These are phyloP conservation scores for Scedosporium apiospermum DNA, from an alignment of 2,329 filamentous ascomycete genomes.

Conservation along the genomic window DNA sequence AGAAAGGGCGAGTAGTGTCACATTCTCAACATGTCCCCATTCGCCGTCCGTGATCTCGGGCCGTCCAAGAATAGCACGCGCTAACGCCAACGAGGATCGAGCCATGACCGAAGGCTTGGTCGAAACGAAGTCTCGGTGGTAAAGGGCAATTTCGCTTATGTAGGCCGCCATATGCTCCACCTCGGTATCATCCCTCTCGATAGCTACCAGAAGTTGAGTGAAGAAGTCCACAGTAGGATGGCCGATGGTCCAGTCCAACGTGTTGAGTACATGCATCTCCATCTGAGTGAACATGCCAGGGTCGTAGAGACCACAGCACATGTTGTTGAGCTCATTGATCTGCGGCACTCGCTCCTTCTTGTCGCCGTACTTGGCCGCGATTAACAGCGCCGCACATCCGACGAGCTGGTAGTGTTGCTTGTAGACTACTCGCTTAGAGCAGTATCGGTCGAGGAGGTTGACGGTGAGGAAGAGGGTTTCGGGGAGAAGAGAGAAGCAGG, in stretches of 20 bases:
- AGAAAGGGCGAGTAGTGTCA: slow-evolving; percentile 51
- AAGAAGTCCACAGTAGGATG: slow-evolving; percentile 95
- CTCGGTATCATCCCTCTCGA: slow-evolving; percentile 70
- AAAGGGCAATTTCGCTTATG: slow-evolving; percentile 88
- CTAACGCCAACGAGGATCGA: slow-evolving; percentile 73
- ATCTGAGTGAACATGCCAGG: slow-evolving; percentile 99
- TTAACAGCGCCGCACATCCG: slow-evolving; percentile 88
- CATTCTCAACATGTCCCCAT: slow-evolving; percentile 65
- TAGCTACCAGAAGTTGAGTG: slow-evolving; percentile 74
- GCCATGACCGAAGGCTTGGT: slow-evolving; percentile 87
- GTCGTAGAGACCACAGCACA: slow-evolving; percentile 98
- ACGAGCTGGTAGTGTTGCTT: slow-evolving; percentile 99
- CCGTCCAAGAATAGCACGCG: slow-evolving; percentile 75
- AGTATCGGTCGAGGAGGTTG: slow-evolving; percentile 95
- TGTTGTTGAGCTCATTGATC: slow-evolving; percentile 92
- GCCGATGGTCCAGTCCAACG: slow-evolving; percentile 89
- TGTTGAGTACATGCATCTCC: slow-evolving; percentile 99
- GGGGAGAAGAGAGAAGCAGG: slow-evolving; percentile 85
- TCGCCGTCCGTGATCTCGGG: slow-evolving; percentile 66
- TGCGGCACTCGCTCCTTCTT: slow-evolving; percentile 98
- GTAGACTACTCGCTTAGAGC: slow-evolving; percentile 94
- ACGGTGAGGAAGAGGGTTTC: slow-evolving; percentile 94
- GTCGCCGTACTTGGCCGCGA: slow-evolving; percentile 97
- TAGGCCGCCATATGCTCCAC: slow-evolving; percentile 93
- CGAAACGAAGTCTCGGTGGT: slow-evolving; percentile 94